A percentile compares a stretch with the other conserved stretches of the same genome.
These are phyloP conservation scores for Artemisia annua DNA, from an alignment of 129 eudicot genomes.

Conservation along the genomic window DNA sequence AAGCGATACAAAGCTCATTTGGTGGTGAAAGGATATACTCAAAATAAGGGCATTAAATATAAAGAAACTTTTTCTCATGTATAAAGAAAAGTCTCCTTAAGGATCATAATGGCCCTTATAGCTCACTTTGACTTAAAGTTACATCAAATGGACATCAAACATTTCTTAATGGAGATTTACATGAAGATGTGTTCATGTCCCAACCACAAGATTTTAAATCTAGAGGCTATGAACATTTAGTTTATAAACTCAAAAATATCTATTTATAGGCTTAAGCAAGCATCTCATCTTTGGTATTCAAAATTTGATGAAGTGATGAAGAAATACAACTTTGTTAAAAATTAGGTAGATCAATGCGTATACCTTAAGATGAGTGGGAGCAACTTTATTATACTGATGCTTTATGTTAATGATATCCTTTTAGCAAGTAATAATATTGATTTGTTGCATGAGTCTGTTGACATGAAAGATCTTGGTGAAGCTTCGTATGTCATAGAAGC, in stretches of 20 bases:
- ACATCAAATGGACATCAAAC: neutral
- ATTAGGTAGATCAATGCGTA: neutral
- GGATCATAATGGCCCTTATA: neutral
- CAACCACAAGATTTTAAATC: neutral
- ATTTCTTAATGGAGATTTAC: neutral
- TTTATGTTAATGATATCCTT: neutral
- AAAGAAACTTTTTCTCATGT: neutral
- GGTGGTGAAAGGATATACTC: too few relatives aligned
- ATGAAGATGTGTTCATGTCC: neutral
- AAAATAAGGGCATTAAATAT: neutral
- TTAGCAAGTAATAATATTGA: neutral
- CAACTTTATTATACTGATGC: neutral
- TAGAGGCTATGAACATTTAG: neutral
- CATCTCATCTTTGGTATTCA: neutral
- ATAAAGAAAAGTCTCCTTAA: neutral
- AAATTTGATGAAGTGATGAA: neutral
- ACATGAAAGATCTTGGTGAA: neutral
- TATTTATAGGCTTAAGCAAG: neutral
- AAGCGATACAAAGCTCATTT: too few relatives aligned
- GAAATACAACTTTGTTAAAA: neutral
- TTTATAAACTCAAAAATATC: neutral
- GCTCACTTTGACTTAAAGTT: neutral
- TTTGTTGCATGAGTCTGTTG: neutral
- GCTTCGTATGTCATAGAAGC: neutral
- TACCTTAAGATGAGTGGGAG: conserved; percentile 5